Evolutionary conservation across 257 asterid genomes (phyloP).

Genomic region (Nicotiana tomentosiformis): DNA sequence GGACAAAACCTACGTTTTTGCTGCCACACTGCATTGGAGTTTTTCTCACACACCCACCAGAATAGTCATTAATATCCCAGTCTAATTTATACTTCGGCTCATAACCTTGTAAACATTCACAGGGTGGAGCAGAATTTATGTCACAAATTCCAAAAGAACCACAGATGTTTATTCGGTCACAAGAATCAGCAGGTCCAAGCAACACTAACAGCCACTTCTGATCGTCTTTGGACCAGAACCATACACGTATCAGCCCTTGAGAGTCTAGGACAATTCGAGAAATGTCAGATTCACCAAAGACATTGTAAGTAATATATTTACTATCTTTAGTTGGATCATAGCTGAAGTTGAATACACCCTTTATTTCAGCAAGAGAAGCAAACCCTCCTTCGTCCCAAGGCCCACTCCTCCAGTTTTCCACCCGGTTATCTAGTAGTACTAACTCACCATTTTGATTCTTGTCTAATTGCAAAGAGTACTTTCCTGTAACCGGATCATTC

Average conservation of each 20-base stretch:
- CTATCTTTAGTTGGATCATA: background rate
- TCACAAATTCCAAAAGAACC: constrained; percentile 21
- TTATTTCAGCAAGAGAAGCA: background rate
- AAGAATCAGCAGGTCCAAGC: background rate
- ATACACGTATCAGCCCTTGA: background rate
- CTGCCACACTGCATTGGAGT: constrained; percentile 5
- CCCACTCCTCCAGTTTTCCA: background rate
- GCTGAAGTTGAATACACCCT: constrained; percentile 6
- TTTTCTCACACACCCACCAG: constrained; percentile 25
- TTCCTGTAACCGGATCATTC: constrained; percentile 4
- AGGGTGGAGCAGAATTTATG: background rate
- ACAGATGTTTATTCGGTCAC: background rate
- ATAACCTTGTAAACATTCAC: constrained; percentile 20
- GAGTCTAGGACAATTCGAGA: constrained; percentile 13
- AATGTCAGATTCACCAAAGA: background rate
- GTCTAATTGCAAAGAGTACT: background rate
- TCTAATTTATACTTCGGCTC: background rate
- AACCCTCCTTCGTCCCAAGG: constrained; percentile 8
- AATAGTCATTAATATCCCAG: constrained; percentile 2
- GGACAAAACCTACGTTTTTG: background rate
- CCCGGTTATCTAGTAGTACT: background rate
- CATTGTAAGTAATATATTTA: constrained; percentile 9
- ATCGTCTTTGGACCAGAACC: background rate
- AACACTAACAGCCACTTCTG: background rate
- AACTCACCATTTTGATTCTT: background rate